Evolutionary conservation across 1,139 yeast genomes (phyloP).

Genomic region (Candida gigantensis): DNA sequence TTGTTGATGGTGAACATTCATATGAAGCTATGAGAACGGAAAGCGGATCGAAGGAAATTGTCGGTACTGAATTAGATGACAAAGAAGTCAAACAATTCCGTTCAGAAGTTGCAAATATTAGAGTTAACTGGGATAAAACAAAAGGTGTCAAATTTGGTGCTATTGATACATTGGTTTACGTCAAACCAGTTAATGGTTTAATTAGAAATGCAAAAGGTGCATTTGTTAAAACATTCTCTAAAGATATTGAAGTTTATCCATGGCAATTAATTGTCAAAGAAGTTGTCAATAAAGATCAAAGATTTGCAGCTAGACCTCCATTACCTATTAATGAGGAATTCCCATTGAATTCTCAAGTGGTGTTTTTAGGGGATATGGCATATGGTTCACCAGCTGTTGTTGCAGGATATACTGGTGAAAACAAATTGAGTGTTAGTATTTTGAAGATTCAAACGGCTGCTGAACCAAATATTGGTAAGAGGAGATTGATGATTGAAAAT

Average conservation of each 20-base stretch:
- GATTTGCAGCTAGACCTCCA: conserved; percentile 75
- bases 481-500: conserved; percentile 58
- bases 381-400: conserved; percentile 85
- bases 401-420: conserved; percentile 58
- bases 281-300: conserved; percentile 69
- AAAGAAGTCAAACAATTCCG: conserved; percentile 45
- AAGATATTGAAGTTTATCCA: conserved; percentile 61
- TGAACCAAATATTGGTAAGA: conserved; percentile 66
- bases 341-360: conserved; percentile 69
- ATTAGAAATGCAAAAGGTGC: conserved; percentile 74
- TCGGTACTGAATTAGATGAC: conserved; percentile 41
- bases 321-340: conserved; percentile 79
- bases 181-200: conserved; percentile 77
- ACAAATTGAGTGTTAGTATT: conserved; percentile 49
- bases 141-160: conserved; percentile 62
- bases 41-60: conserved; percentile 32
- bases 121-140: conserved; percentile 26
- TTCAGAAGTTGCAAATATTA: conserved; percentile 22
- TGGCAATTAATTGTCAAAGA: conserved; percentile 76
- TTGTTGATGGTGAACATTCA: conserved; percentile 55
- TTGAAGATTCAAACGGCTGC: conserved; percentile 50
- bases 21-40: conserved; percentile 42
- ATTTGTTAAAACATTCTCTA: conserved; percentile 63
- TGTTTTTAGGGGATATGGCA: conserved; percentile 86
- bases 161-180: conserved; percentile 62